phyloP scores from a whole-genome alignment of 192 early-diverging fungal genomes.

The Coemansia sp. region DNA sequence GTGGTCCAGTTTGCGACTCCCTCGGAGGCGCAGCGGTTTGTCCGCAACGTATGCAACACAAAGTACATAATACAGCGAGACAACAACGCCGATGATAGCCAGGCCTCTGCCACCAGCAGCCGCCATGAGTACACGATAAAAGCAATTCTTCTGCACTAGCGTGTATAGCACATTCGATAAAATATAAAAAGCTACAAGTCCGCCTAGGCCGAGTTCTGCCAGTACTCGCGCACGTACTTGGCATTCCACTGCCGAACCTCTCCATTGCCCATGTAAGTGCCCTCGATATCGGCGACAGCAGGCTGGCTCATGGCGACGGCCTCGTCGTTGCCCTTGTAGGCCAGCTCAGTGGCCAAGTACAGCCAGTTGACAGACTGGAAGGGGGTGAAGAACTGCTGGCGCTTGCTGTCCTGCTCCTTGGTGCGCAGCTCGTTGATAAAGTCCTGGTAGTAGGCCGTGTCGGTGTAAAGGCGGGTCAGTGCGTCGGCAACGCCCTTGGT shows the following conservation, averaged over 20 bases:
- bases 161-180: not conserved
- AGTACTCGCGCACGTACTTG: slow-evolving; percentile 47
- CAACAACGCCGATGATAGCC: not conserved
- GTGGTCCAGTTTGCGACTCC: slow-evolving; percentile 35
- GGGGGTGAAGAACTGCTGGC: slow-evolving; percentile 65
- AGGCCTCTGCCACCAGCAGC: not conserved
- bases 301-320: slow-evolving; percentile 34
- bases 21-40: slow-evolving; percentile 38
- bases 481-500: slow-evolving; percentile 59
- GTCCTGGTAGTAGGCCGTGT: slow-evolving; percentile 54
- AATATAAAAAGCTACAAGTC: not conserved
- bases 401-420: slow-evolving; percentile 56
- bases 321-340: slow-evolving; percentile 44
- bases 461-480: slow-evolving; percentile 59
- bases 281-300: slow-evolving; percentile 23
- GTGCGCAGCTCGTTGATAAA: slow-evolving; percentile 56
- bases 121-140: slow-evolving; percentile 5
- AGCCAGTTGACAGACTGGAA: slow-evolving; percentile 76
- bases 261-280: slow-evolving; percentile 52
- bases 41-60: slow-evolving; percentile 34
- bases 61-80: slow-evolving; percentile 6
- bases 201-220: slow-evolving; percentile 23
- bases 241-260: slow-evolving; percentile 44
- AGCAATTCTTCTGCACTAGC: slow-evolving; percentile 29
- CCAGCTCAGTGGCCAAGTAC: slow-evolving; percentile 62